Percentiles rank a stretch among this genome's conserved stretches.
phyloP scores from a whole-genome alignment of 805 yeast species.

The Metschnikowia anglica region DNA sequence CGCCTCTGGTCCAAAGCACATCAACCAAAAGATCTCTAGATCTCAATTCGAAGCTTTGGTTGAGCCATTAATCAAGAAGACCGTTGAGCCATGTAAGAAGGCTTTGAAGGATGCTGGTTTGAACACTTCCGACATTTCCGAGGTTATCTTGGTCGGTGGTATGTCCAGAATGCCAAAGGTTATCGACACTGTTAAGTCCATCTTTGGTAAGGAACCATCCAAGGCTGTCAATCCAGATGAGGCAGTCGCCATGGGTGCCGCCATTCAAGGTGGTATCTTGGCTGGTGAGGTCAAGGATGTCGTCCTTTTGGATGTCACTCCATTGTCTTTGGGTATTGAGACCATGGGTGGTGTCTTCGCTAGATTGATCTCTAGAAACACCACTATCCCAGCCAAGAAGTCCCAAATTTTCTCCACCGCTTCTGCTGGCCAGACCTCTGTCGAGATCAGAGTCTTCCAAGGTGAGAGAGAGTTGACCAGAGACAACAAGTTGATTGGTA shows the following conservation, averaged over 20 bases:
- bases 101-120: conserved; percentile 81
- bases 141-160: conserved; percentile 85
- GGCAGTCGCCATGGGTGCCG: conserved; percentile 96
- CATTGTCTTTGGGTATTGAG: conserved; percentile 92
- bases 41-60: conserved; percentile 66
- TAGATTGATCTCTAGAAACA: conserved; percentile 85
- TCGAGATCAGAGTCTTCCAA: conserved; percentile 97
- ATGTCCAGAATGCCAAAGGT: conserved; percentile 94
- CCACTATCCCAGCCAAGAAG: conserved; percentile 95
- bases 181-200: conserved; percentile 66
- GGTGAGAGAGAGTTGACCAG: conserved; percentile 98
- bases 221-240: conserved; percentile 94
- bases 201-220: conserved; percentile 82
- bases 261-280: conserved; percentile 94
- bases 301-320: conserved; percentile 83
- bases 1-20: conserved; percentile 77
- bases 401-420: conserved; percentile 95
- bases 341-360: conserved; percentile 98
- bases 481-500: conserved; percentile 96
- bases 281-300: conserved; percentile 95
- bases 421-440: conserved; percentile 94
- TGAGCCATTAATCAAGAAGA: conserved; percentile 67
- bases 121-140: conserved; percentile 64
- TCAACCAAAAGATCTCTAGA: conserved; percentile 66
- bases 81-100: conserved; percentile 75